Conservation (phyloP, 345 rosid genomes). For the Cardamine resedifolia region DNA sequence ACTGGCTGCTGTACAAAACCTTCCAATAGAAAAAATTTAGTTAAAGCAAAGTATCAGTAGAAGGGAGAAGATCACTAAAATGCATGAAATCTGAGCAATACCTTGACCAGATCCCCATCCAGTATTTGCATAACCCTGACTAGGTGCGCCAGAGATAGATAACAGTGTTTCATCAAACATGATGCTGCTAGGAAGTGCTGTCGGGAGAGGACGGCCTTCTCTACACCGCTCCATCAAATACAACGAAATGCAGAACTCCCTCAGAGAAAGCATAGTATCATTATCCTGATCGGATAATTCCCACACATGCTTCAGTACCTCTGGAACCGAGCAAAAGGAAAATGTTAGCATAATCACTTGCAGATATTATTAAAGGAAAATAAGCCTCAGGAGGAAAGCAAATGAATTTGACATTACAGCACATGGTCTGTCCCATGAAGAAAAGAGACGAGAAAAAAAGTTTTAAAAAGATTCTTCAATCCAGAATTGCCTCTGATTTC, state of each 20-base stretch:
- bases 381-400: background rate
- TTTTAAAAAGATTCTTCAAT: background rate
- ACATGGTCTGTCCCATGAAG: slow-evolving; percentile 10
- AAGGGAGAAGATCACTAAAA: slow-evolving; percentile 24
- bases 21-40: slow-evolving; percentile 30
- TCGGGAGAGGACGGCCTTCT: slow-evolving; percentile 92
- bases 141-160: slow-evolving; percentile 82
- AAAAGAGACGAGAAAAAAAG: slow-evolving; percentile 3
- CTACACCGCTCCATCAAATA: slow-evolving; percentile 95
- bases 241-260: slow-evolving; percentile 94
- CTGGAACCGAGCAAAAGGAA: slow-evolving; percentile 46
- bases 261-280: slow-evolving; percentile 98
- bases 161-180: slow-evolving; percentile 83
- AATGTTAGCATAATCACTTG: slow-evolving; percentile 17
- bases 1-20: slow-evolving; percentile 72
- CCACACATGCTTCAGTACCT: slow-evolving; percentile 96
- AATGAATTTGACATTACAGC: slow-evolving; percentile 18
- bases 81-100: slow-evolving; percentile 40
- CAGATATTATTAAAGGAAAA: slow-evolving; percentile 19
- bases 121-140: slow-evolving; percentile 59
- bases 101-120: slow-evolving; percentile 80
- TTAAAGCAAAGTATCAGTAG: slow-evolving; percentile 21
- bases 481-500: slow-evolving; percentile 4
- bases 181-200: slow-evolving; percentile 71
- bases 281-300: slow-evolving; percentile 97